Evolutionary conservation across 2,329 filamentous ascomycete genomes (phyloP).

Genomic region (Neonectria ditissima): DNA sequence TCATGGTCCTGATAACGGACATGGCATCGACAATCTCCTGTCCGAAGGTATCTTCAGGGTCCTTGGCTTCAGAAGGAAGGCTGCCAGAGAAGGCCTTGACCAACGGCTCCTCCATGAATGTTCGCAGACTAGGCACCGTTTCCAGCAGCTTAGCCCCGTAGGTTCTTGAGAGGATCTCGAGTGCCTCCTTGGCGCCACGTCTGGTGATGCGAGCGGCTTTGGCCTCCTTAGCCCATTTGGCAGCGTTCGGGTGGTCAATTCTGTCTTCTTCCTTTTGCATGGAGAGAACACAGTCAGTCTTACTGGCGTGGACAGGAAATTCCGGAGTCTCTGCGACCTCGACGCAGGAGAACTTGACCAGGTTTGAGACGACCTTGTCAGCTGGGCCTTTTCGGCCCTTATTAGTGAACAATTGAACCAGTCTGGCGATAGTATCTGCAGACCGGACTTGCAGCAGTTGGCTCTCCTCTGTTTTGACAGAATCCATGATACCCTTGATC

Average conservation of each 20-base stretch:
- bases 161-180: conserved; percentile 85
- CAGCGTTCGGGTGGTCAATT: conserved; percentile 90
- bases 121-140: conserved; percentile 84
- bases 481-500: conserved; percentile 99
- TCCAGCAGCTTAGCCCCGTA: conserved; percentile 84
- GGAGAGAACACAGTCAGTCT: conserved; percentile 86
- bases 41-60: conserved; percentile 80
- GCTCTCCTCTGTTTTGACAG: conserved; percentile 95
- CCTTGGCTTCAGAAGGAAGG: conserved; percentile 77
- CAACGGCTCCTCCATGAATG: conserved; percentile 85
- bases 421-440: conserved; percentile 82
- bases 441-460: conserved; percentile 88
- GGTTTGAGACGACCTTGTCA: conserved; percentile 94
- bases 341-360: conserved; percentile 97
- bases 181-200: conserved; percentile 91
- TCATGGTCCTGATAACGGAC: conserved; percentile 90
- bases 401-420: conserved; percentile 88
- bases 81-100: conserved; percentile 77
- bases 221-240: conserved; percentile 88
- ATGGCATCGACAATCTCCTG: conserved; percentile 95
- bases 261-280: conserved; percentile 98
- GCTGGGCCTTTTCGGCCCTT: conserved; percentile 85
- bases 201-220: conserved; percentile 90
- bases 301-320: conserved; percentile 83
- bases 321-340: conserved; percentile 98